Percentiles rank a stretch among this genome's conserved stretches.
These are phyloP conservation scores for Leccinellum albellum DNA, from an alignment of 768 basidiomycete genomes.

Conservation along the genomic window DNA sequence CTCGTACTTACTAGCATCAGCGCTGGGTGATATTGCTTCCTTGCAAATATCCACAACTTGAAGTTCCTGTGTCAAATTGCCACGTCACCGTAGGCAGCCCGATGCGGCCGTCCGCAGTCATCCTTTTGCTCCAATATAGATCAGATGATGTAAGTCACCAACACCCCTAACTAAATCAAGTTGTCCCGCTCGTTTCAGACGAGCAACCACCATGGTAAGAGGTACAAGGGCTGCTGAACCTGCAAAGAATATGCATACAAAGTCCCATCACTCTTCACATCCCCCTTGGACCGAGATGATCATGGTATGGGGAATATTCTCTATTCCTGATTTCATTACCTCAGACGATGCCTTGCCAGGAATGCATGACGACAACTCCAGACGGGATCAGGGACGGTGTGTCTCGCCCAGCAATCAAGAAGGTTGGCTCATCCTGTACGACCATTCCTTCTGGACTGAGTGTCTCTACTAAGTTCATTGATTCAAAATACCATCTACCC, in stretches of 20 bases:
- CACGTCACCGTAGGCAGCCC: not conserved
- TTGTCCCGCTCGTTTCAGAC: not conserved
- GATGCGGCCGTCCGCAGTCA: not conserved
- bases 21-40: too few relatives aligned
- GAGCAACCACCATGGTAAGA: not conserved
- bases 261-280: conserved; percentile 44
- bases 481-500: conserved; percentile 50
- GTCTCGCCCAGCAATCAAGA: conserved; percentile 77
- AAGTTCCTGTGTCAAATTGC: not conserved
- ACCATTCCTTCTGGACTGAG: not conserved
- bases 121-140: too few relatives aligned
- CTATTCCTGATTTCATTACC: too few relatives aligned
- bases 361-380: conserved; percentile 64
- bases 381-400: conserved; percentile 70
- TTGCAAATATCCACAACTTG: not conserved
- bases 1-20: not conserved
- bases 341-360: conserved; percentile 38
- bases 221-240: conserved; percentile 10
- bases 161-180: conserved; percentile 3
- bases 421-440: conserved; percentile 38
- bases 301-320: conserved; percentile 27
- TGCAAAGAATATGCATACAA: conserved; percentile 9
- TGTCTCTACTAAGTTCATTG: conserved; percentile 45
- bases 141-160: not conserved
- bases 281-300: conserved; percentile 49